These are phyloP conservation scores for Pseudocercospora vitis DNA, from an alignment of 2,329 filamentous ascomycete genomes.

Conservation along the genomic window DNA sequence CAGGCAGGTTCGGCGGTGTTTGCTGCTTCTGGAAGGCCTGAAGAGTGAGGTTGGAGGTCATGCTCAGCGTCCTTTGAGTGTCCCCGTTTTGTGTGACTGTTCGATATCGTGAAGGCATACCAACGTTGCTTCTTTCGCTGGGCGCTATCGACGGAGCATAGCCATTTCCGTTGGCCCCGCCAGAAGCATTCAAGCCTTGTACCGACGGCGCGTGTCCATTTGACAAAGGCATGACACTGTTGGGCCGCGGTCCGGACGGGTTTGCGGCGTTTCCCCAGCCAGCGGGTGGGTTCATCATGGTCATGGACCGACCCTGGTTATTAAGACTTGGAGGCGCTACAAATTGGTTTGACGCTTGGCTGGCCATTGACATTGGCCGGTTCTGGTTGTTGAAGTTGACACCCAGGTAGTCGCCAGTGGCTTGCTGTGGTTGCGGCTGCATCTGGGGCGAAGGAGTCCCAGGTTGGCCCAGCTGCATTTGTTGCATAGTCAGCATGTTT, in stretches of 20 bases:
- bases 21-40: slow-evolving; percentile 32
- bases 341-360: slow-evolving; percentile 28
- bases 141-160: slow-evolving; percentile 93
- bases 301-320: slow-evolving; percentile 64
- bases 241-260: slow-evolving; percentile 47
- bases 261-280: slow-evolving; percentile 31
- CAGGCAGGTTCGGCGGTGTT: slow-evolving; percentile 24
- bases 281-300: slow-evolving; percentile 69
- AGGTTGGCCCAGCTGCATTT: slow-evolving; percentile 32
- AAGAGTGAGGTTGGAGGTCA: slow-evolving; percentile 36
- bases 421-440: slow-evolving; percentile 19
- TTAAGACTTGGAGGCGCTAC: slow-evolving; percentile 26
- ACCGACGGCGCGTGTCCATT: slow-evolving; percentile 37
- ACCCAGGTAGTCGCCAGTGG: slow-evolving; percentile 29
- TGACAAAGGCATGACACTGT: slow-evolving; percentile 37
- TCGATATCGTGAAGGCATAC: slow-evolving; percentile 83
- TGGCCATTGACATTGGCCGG: slow-evolving; percentile 50
- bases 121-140: slow-evolving; percentile 91
- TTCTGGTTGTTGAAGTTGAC: slow-evolving; percentile 24
- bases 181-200: slow-evolving; percentile 42
- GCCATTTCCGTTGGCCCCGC: slow-evolving; percentile 46
- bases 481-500: slow-evolving; percentile 42
- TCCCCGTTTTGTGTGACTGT: slow-evolving; percentile 62
- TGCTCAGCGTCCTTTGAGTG: slow-evolving; percentile 42
- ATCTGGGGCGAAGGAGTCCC: slow-evolving; percentile 9